These are phyloP conservation scores for Rhizopogon rudus DNA, from an alignment of 768 basidiomycete species.

Conservation along the genomic window DNA sequence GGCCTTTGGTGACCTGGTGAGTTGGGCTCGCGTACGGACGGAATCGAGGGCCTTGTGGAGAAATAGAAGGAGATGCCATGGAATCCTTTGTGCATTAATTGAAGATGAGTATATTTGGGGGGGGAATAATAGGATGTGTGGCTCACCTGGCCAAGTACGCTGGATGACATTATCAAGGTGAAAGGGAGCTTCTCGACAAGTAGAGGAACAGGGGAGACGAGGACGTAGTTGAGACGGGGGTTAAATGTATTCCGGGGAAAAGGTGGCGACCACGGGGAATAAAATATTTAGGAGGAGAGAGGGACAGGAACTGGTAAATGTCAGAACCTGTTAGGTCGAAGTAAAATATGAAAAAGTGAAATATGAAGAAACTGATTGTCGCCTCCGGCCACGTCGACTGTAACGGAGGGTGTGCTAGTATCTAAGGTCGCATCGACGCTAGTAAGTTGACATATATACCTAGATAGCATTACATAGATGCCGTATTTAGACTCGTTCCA, in stretches of 20 bases:
- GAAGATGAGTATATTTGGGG: conserved; percentile 3
- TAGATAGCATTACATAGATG: conserved; percentile 23
- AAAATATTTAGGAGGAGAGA: conserved; percentile 18
- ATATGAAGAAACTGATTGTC: conserved; percentile 16
- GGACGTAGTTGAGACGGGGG: neutral
- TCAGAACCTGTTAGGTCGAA: conserved; percentile 17
- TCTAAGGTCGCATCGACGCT: conserved; percentile 13
- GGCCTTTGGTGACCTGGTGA: conserved; percentile 80
- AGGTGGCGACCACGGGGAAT: conserved; percentile 9
- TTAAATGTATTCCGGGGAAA: conserved; percentile 17
- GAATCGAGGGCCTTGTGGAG: conserved; percentile 33
- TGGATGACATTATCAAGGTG: conserved; percentile 33
- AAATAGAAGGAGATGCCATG: conserved; percentile 23
- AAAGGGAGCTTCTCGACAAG: neutral
- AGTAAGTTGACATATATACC: conserved; percentile 7
- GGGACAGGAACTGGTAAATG: conserved; percentile 15
- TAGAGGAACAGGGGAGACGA: neutral
- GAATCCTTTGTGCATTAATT: conserved; percentile 21
- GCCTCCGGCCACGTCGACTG: conserved; percentile 28
- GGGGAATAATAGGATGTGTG: neutral
- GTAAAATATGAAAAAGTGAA: conserved; percentile 25
- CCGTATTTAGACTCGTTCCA: conserved; percentile 38
- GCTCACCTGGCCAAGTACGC: conserved; percentile 38
- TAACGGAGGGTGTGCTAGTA: conserved; percentile 25
- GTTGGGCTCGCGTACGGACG: conserved; percentile 71